Evolutionary conservation across 208 protist species (phyloP).

Genomic region (Leishmania arabica): DNA sequence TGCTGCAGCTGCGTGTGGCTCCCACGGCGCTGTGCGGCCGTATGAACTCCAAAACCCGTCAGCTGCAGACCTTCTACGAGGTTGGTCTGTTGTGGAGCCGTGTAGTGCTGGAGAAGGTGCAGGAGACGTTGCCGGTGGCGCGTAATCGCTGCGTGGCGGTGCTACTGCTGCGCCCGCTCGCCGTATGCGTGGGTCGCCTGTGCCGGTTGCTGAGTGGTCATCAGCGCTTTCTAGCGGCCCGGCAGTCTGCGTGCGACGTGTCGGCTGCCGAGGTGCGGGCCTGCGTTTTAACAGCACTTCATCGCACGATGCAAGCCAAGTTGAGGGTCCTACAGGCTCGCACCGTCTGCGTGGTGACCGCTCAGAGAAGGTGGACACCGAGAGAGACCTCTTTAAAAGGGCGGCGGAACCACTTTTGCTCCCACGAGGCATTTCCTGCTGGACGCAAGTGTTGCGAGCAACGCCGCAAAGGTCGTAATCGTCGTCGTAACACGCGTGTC

Average conservation of each 20-base stretch:
- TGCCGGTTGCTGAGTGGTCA: slow-evolving; percentile 38
- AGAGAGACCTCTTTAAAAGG: neutral
- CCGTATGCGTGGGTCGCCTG: slow-evolving; percentile 31
- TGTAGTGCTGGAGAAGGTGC: slow-evolving; percentile 44
- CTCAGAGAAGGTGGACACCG: neutral
- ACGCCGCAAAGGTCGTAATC: neutral
- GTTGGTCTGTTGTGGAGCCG: slow-evolving; percentile 56
- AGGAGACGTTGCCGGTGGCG: slow-evolving; percentile 18
- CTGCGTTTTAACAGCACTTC: slow-evolving; percentile 50
- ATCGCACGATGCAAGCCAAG: slow-evolving; percentile 45
- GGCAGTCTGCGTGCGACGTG: slow-evolving; percentile 54
- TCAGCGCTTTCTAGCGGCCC: slow-evolving; percentile 12
- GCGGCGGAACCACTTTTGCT: neutral
- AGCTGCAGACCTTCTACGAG: slow-evolving; percentile 73
- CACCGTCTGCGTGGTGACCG: neutral
- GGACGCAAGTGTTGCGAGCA: neutral
- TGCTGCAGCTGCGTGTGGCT: slow-evolving; percentile 48
- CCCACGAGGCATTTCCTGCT: neutral
- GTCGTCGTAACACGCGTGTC: neutral
- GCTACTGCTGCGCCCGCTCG: slow-evolving; percentile 40
- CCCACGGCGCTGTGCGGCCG: slow-evolving; percentile 50
- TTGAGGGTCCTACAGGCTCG: slow-evolving; percentile 23
- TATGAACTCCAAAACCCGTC: slow-evolving; percentile 53
- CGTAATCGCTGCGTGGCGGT: slow-evolving; percentile 15
- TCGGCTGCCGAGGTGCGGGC: slow-evolving; percentile 37